Percentiles rank a stretch among this genome's conserved stretches.
Conservation (phyloP, 2,329 filamentous ascomycete species). For the Pseudophaeomoniella oleicola region DNA sequence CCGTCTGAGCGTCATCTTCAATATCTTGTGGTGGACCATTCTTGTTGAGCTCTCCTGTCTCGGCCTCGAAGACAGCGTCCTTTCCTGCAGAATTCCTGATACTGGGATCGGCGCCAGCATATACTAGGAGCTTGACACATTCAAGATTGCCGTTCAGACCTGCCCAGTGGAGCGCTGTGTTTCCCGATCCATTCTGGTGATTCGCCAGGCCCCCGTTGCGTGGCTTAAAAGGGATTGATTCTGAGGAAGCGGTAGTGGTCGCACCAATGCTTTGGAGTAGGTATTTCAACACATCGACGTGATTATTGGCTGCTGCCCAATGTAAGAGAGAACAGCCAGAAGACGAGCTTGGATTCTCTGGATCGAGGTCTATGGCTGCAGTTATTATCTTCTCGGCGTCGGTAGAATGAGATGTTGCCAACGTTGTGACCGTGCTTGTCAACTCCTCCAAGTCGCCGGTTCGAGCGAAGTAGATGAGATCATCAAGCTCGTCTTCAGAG, state of each 20-base stretch:
- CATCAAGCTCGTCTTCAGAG: slow-evolving; percentile 43
- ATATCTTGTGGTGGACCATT: slow-evolving; percentile 1
- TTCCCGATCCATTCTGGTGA: slow-evolving; percentile 63
- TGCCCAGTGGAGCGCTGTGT: slow-evolving; percentile 90
- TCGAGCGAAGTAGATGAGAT: slow-evolving; percentile 77
- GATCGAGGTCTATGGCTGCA: slow-evolving; percentile 57
- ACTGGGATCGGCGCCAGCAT: slow-evolving; percentile 61
- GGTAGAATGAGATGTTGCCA: slow-evolving; percentile 48
- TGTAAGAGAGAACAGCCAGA: slow-evolving; percentile 47
- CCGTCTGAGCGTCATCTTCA: too few species aligned
- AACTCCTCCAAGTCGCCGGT: slow-evolving; percentile 62
- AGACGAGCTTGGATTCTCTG: slow-evolving; percentile 50
- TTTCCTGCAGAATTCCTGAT: slow-evolving; percentile 74
- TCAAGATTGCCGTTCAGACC: slow-evolving; percentile 76
- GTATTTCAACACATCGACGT: slow-evolving; percentile 45
- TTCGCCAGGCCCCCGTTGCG: slow-evolving; percentile 20
- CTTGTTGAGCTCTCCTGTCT: slow-evolving; percentile 27
- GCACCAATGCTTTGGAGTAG: slow-evolving; percentile 5
- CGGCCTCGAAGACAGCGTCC: slow-evolving; percentile 60
- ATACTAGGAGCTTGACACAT: slow-evolving; percentile 62
- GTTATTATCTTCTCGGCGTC: slow-evolving; percentile 50
- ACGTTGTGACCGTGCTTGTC: slow-evolving; percentile 38
- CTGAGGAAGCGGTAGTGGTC: neutral
- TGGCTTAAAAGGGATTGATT: slow-evolving; percentile 3
- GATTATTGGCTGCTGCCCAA: slow-evolving; percentile 85